Conservation (phyloP, 1,284 basidiomycete species). For the Melanopsichium pennsylvanicum region DNA sequence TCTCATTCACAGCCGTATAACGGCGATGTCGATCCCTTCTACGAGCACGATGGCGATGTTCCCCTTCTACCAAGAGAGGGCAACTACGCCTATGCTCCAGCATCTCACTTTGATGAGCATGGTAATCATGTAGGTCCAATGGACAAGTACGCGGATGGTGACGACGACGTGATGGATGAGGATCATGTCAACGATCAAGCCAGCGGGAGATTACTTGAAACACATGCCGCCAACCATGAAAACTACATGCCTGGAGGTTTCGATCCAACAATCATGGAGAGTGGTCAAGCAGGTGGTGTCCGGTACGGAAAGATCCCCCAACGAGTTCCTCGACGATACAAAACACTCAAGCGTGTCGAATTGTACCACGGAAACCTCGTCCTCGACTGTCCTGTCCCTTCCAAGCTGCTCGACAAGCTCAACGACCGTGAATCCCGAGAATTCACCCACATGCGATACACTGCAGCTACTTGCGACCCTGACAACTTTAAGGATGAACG, state of each 20-base stretch:
- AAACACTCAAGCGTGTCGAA: slow-evolving; percentile 61
- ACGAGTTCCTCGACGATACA: slow-evolving; percentile 60
- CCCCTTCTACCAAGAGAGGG: slow-evolving; percentile 47
- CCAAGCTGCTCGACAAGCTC: slow-evolving; percentile 69
- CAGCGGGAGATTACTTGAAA: slow-evolving; percentile 16
- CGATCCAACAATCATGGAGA: slow-evolving; percentile 47
- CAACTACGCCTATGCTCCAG: slow-evolving; percentile 56
- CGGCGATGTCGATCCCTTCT: slow-evolving; percentile 22
- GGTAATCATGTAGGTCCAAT: slow-evolving; percentile 51
- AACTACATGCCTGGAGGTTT: slow-evolving; percentile 57
- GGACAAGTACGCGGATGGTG: slow-evolving; percentile 42
- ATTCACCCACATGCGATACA: slow-evolving; percentile 75
- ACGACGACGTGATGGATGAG: slow-evolving; percentile 50
- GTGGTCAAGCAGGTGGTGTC: slow-evolving; percentile 46
- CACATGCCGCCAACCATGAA: slow-evolving; percentile 13
- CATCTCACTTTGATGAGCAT: slow-evolving; percentile 52
- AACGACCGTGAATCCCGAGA: slow-evolving; percentile 82
- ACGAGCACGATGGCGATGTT: slow-evolving; percentile 40
- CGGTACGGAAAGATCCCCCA: slow-evolving; percentile 60
- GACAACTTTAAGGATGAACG: slow-evolving; percentile 80
- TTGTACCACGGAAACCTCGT: slow-evolving; percentile 63
- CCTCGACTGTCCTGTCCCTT: slow-evolving; percentile 61
- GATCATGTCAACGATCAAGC: slow-evolving; percentile 46
- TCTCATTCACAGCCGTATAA: slow-evolving; percentile 19
- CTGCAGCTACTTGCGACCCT: slow-evolving; percentile 69